Evolutionary conservation across 192 early-diverging fungal species (phyloP), one percentile per base, ranked within the genome.

Genomic region (Coemansia sp.): DNA sequence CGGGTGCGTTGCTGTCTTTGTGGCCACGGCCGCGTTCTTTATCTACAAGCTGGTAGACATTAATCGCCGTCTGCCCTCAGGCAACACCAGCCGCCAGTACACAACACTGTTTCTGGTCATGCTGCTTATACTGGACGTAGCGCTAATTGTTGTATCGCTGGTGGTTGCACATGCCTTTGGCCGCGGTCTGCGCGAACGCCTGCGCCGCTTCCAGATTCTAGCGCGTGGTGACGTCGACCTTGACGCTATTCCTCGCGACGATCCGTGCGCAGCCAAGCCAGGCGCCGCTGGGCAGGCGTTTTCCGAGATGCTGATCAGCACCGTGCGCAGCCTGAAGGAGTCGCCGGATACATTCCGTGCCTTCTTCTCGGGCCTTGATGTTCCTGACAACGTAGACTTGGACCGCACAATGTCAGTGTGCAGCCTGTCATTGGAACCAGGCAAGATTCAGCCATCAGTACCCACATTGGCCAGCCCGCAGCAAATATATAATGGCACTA

Each of bases 11-110:
- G 58, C 29, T 2, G 35, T 56, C 2, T 56, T 62, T 48, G 47
- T 32, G 6, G 25, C 46, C 10, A 32, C 58, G 9, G 48, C 11
- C 5, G 55, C 64, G 5, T 68, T 57, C 43, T 68, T 80, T 58
- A 58, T 80, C 12, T 70, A 60, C 62, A 71, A 67, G 50, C 61
- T 80, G 40, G 73, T 77, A 4, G 51, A 22, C 6, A 56, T 66
- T 50, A 70, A 52, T 18, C 71, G 31, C 31, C 25, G 19, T 12
- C 30, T 16, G 0, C 29, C n/a, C 2, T 7, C 29, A n/a, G 44
- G 7, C 31, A 5, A 58, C 9, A 54, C 33, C 5, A 27, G 48
- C 21, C 40, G 51, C 44, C 66, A 42, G 16, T 77, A 70, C 48
- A 40, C 66, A 46, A 60, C 35, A 12, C 38, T 69, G 14, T 49